Conservation (phyloP, 805 yeast genomes). For the Pichia californica region DNA sequence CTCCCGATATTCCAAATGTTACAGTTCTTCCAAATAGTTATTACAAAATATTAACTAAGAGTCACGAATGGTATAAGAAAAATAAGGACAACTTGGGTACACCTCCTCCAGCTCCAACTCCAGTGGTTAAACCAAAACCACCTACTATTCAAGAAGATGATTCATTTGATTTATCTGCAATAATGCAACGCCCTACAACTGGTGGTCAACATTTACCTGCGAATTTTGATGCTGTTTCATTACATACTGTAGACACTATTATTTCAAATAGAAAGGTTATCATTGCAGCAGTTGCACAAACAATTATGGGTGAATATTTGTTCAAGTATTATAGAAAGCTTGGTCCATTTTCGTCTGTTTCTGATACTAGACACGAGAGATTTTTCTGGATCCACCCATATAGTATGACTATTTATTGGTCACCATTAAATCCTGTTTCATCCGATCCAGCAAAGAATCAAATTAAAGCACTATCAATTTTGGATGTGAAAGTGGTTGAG, state of each 20-base stretch:
- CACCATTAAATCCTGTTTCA: conserved; percentile 68
- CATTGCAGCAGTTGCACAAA: conserved; percentile 84
- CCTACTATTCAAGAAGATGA: conserved; percentile 12
- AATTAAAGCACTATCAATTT: conserved; percentile 75
- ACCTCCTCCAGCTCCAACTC: not conserved
- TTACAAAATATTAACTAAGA: conserved; percentile 50
- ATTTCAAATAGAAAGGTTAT: conserved; percentile 66
- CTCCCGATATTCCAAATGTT: conserved; percentile 49
- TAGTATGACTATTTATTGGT: conserved; percentile 87
- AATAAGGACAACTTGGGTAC: conserved; percentile 7
- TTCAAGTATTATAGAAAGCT: conserved; percentile 77
- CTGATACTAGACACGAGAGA: conserved; percentile 81
- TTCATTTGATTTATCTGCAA: conserved; percentile 1
- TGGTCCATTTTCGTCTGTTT: conserved; percentile 66
- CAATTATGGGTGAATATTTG: conserved; percentile 86
- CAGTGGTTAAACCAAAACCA: not conserved
- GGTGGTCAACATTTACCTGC: not conserved
- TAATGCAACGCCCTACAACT: not conserved
- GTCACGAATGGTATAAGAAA: conserved; percentile 30
- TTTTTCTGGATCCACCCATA: conserved; percentile 97
- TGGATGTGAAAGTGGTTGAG: conserved; percentile 69
- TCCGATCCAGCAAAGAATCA: conserved; percentile 58
- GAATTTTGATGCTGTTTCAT: conserved; percentile 16
- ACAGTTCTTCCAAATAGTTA: conserved; percentile 61
- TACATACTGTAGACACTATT: conserved; percentile 44